phyloP scores from a whole-genome alignment of 805 yeast genomes.

The Tetrapisispora arboricola region DNA sequence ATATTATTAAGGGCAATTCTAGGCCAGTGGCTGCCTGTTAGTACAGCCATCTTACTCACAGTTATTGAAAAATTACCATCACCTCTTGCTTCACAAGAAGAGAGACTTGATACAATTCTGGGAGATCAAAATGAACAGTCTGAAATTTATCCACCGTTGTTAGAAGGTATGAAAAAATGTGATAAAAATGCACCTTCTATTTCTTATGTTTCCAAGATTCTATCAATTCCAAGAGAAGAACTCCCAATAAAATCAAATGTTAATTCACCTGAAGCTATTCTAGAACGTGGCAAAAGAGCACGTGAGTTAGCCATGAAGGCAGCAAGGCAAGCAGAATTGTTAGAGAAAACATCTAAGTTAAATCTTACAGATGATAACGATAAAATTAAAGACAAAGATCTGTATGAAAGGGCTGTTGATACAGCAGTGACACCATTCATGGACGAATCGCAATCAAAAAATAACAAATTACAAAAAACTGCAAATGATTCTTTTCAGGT shows the following conservation, averaged over 20 bases:
- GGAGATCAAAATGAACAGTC: slow-evolving; percentile 33
- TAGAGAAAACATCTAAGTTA: slow-evolving; percentile 21
- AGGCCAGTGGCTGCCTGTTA: slow-evolving; percentile 91
- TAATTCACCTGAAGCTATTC: slow-evolving; percentile 44
- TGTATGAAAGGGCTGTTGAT: slow-evolving; percentile 22
- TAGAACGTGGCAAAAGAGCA: slow-evolving; percentile 54
- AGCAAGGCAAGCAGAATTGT: slow-evolving; percentile 40
- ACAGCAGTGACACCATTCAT: slow-evolving; percentile 21
- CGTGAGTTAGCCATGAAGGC: slow-evolving; percentile 61
- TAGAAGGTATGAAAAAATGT: slow-evolving; percentile 53
- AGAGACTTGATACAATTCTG: slow-evolving; percentile 56
- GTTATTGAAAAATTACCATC: slow-evolving; percentile 82
- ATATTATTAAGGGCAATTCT: slow-evolving; percentile 53
- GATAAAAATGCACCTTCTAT: slow-evolving; percentile 52
- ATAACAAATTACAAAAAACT: background rate
- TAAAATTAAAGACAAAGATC: slow-evolving; percentile 5
- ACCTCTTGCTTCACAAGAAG: slow-evolving; percentile 65
- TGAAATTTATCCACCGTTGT: slow-evolving; percentile 41
- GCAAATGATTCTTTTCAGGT: slow-evolving; percentile 13
- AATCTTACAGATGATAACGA: slow-evolving; percentile 5
- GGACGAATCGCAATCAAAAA: background rate
- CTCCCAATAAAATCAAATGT: slow-evolving; percentile 48
- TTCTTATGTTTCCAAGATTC: slow-evolving; percentile 83
- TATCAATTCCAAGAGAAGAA: slow-evolving; percentile 75
- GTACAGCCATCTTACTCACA: slow-evolving; percentile 73